Conservation (phyloP, 352 stramenopile genomes). For the Phytophthora idaei region DNA sequence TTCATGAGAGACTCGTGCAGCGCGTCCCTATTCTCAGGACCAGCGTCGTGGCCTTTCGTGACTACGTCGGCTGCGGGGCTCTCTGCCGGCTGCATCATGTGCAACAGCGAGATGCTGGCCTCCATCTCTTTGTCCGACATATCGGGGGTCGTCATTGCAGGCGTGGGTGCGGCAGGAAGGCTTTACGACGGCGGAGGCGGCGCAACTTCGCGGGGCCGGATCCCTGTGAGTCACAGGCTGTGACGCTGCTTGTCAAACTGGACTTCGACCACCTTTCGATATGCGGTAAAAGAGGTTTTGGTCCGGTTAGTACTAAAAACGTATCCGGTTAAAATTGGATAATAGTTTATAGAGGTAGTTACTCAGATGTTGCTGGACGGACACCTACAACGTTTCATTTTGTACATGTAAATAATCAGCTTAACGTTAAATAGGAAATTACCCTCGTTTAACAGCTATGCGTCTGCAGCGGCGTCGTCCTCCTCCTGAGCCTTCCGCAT, state of each 20-base stretch:
- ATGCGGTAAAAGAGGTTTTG: constrained; percentile 28
- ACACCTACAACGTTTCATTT: not conserved
- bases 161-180: not conserved
- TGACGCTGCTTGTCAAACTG: constrained; percentile 26
- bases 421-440: constrained; percentile 29
- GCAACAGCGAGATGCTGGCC: constrained; percentile 63
- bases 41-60: constrained; percentile 2
- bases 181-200: not conserved
- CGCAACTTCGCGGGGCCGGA: too few species aligned
- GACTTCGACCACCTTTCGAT: constrained; percentile 48
- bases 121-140: constrained; percentile 66
- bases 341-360: constrained; percentile 4
- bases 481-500: constrained; percentile 31
- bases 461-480: constrained; percentile 24
- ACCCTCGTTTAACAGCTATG: constrained; percentile 19
- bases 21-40: constrained; percentile 19
- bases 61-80: not conserved
- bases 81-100: constrained; percentile 57
- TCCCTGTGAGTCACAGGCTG: too few species aligned
- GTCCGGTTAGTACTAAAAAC: not conserved
- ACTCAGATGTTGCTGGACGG: not conserved
- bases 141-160: constrained; percentile 15
- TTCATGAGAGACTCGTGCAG: constrained; percentile 47
- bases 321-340: not conserved
- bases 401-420: constrained; percentile 22